Evolutionary conservation across 192 early-diverging fungal genomes (phyloP).

Genomic region (Lunasporangiospora selenospora): DNA sequence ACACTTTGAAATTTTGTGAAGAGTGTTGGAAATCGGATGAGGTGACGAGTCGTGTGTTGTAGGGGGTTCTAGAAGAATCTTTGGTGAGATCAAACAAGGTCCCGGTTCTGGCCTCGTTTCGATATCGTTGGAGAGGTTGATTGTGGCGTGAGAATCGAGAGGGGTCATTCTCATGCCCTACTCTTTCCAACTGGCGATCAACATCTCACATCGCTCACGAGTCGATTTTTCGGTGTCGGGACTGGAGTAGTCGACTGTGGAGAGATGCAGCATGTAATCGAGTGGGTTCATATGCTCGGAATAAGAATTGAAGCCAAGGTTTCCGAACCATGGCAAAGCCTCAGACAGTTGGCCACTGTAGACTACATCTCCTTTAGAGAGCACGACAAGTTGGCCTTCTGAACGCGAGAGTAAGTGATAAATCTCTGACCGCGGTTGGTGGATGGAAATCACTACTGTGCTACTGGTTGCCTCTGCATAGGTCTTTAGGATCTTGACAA

Average conservation of each 20-base stretch:
- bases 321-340: constrained; percentile 9
- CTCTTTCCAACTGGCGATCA: no score
- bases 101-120: no score
- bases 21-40: no score
- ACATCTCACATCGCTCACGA: not conserved
- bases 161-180: no score
- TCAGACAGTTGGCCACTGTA: constrained; percentile 1
- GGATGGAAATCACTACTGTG: constrained; percentile 12
- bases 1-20: no score
- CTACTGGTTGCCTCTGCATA: constrained; percentile 6
- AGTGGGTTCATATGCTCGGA: constrained; percentile 12
- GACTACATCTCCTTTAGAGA: constrained; percentile 3
- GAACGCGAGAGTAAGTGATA: constrained; percentile 9
- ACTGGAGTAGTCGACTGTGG: not conserved
- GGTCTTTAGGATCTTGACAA: constrained; percentile 5
- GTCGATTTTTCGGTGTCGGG: not conserved
- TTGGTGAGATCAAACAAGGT: no score
- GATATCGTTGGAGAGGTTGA: no score
- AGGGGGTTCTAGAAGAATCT: no score
- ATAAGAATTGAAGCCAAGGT: not conserved
- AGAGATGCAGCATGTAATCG: constrained; percentile 10
- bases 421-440: constrained; percentile 28
- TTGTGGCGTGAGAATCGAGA: no score
- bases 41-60: no score
- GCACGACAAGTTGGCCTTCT: not conserved